Conservation (phyloP, 139 green algal species). For the Spirogloea muscicola region DNA sequence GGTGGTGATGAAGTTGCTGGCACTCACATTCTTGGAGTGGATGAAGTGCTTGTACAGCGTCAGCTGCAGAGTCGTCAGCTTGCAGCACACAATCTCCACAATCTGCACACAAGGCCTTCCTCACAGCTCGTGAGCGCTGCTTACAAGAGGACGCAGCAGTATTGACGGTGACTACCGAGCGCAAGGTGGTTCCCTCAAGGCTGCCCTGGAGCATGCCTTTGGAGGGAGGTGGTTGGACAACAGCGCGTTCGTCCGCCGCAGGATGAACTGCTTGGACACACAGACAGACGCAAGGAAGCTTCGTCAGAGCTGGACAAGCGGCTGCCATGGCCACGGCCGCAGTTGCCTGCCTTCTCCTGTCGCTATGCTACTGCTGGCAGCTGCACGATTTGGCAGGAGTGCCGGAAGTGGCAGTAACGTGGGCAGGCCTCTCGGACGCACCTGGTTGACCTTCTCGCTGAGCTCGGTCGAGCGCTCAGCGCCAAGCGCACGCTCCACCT, state of each 20-base stretch:
- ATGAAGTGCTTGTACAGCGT: constrained; percentile 90
- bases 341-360: no score
- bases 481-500: constrained; percentile 58
- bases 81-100: constrained; percentile 93
- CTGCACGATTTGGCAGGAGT: no score
- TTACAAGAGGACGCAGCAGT: neutral
- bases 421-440: no score
- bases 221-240: constrained; percentile 90
- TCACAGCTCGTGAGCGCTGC: neutral
- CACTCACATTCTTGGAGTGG: constrained; percentile 67
- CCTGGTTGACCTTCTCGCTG: constrained; percentile 78
- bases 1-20: neutral
- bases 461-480: constrained; percentile 74
- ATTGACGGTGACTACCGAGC: neutral
- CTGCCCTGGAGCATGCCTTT: constrained; percentile 62
- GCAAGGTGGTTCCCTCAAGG: neutral
- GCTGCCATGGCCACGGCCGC: no score
- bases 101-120: constrained; percentile 53
- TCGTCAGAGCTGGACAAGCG: no score
- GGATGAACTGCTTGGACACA: constrained; percentile 76
- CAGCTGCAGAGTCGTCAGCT: constrained; percentile 78
- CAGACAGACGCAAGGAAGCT: no score
- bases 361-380: no score
- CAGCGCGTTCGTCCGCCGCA: constrained; percentile 92
- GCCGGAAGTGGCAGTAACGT: no score